Conservation (phyloP, 768 basidiomycete species). For the Pisolithus tinctorius region DNA sequence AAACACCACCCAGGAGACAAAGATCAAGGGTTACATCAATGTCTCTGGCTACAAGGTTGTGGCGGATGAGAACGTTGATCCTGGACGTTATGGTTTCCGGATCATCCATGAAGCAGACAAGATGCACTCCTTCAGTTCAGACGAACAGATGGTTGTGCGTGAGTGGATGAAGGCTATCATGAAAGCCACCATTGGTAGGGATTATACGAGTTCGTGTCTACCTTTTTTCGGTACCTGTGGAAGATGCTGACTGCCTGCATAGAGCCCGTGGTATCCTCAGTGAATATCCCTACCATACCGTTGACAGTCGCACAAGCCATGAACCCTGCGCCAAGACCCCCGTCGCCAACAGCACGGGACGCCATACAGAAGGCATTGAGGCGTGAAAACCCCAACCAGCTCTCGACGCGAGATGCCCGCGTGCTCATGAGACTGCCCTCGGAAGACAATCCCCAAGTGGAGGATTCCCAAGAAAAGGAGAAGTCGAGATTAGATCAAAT, state of each 20-base stretch:
- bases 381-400: slow-evolving; percentile 76
- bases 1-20: slow-evolving; percentile 58
- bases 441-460: slow-evolving; percentile 16
- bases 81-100: slow-evolving; percentile 92
- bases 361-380: slow-evolving; percentile 85
- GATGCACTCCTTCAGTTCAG: slow-evolving; percentile 86
- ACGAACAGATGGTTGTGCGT: slow-evolving; percentile 77
- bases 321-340: slow-evolving; percentile 93
- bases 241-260: slow-evolving; percentile 1
- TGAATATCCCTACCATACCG: slow-evolving; percentile 95
- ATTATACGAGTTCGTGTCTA: slow-evolving; percentile 73
- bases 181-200: slow-evolving; percentile 95
- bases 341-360: slow-evolving; percentile 81
- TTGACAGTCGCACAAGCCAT: slow-evolving; percentile 92
- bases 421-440: slow-evolving; percentile 59
- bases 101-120: slow-evolving; percentile 86
- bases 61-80: slow-evolving; percentile 86
- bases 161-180: slow-evolving; percentile 99
- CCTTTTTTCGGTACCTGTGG: not conserved
- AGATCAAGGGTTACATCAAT: slow-evolving; percentile 95
- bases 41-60: slow-evolving; percentile 88
- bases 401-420: slow-evolving; percentile 74
- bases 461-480: slow-evolving; percentile 31
- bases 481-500: slow-evolving; percentile 49
- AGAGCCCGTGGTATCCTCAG: slow-evolving; percentile 94